Base-by-base conservation (phyloP, 345 rosid species). In the Laguncularia racemosa region DNA sequence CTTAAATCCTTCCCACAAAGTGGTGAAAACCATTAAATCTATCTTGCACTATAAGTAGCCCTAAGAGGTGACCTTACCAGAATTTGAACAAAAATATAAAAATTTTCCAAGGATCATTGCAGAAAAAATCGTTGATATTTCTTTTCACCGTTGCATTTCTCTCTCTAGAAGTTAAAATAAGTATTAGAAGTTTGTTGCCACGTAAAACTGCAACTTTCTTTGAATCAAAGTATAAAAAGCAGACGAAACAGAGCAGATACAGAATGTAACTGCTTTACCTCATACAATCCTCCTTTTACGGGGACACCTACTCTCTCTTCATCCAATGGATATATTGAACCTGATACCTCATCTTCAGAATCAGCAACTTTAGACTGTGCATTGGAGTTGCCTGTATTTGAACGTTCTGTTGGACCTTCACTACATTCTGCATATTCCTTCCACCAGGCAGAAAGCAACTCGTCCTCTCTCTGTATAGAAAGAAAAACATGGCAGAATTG, bases 231-330 rank as follows among this genome's bases (percentile, higher is more conserved):
- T 3, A 47, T 47, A 14, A 47, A 47, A 16, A 47, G 14, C 50
- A 47, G 16, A 14, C 6, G n/a, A 47, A 47, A 16, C 50, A 10
- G 11, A 33, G 40, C 40, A 3, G 40, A 33, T 33, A 18, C 21
- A 43, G 56, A 19, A 45, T 15, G 51, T 40, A 26, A 13, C 14
- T 26, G 8, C 9, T 12, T 59, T 73, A 87, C 99, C 97, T 93
- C 97, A 52, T 87, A 90, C 3, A 93, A 83, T 64, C 96, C 96
- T 67, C 99, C 99, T 79, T 93, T 93, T 50, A 93, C 99, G 53
- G 99, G 97, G 55, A 87, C 99, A 50, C 96, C 99, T 17, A 89
- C 99, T 73, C 99, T 83, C 76, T 87, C 99, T 63, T 93, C 97
- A 71, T 87, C 99, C 44, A 52, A 71, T 64, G 72, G 88, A 74